These are phyloP conservation scores for Russula vinacea DNA, from an alignment of 768 basidiomycete species.

Conservation along the genomic window DNA sequence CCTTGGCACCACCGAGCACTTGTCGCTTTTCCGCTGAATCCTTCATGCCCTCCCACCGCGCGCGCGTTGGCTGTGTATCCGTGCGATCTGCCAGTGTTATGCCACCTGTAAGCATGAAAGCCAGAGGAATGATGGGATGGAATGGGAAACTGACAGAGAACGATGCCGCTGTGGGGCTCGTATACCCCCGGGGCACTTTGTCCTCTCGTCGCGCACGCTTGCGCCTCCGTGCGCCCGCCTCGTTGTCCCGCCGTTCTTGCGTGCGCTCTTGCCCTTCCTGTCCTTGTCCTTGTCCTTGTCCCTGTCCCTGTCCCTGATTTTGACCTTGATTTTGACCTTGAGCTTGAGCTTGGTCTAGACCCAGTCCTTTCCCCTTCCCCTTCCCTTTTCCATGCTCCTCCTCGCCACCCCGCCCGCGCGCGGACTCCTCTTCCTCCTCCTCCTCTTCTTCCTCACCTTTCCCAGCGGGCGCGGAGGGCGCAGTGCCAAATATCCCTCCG, in stretches of 20 bases:
- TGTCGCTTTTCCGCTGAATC: conserved; percentile 43
- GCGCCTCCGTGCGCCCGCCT: conserved; percentile 21
- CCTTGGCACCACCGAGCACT: conserved; percentile 67
- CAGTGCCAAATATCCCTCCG: conserved; percentile 45
- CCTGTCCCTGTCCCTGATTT: neutral
- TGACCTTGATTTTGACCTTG: neutral
- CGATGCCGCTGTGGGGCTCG: conserved; percentile 74
- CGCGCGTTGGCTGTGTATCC: conserved; percentile 72
- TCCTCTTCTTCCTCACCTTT: conserved; percentile 36
- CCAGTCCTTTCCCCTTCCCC: conserved; percentile 29
- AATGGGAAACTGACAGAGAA: conserved; percentile 58
- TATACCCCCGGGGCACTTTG: conserved; percentile 59
- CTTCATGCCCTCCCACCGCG: conserved; percentile 57
- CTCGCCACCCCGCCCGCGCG: neutral
- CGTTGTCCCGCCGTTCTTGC: conserved; percentile 35
- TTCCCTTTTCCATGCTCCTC: conserved; percentile 33
- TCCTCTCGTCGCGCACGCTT: conserved; percentile 30
- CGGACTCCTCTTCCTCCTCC: neutral
- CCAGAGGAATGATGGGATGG: neutral
- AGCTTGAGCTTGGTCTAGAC: neutral
- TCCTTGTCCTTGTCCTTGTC: conserved; percentile 2
- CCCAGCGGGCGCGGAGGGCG: conserved; percentile 1
- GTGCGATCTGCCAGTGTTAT: conserved; percentile 55
- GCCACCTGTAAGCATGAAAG: conserved; percentile 9
- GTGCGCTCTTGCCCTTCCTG: conserved; percentile 8